Base-by-base conservation (phyloP, 2,329 filamentous ascomycete species). In the Trichoderma hamatum region DNA sequence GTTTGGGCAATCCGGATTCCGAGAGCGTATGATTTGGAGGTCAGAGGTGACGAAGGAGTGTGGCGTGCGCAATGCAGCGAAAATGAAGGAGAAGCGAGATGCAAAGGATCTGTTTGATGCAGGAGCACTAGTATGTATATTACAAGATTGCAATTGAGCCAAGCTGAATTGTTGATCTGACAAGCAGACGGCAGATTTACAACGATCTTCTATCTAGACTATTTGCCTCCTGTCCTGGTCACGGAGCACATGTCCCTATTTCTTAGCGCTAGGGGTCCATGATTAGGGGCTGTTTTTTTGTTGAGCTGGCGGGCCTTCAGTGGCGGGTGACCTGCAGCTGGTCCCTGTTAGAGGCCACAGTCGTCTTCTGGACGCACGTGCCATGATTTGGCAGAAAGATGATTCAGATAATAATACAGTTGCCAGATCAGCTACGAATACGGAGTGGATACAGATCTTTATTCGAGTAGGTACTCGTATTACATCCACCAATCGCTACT, bases 221-320 rank as follows among this genome's bases (percentile, higher is more conserved):
- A 43, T 43, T 49, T 49, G n/a, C 46, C 46, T 49, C 46, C 46
- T 24, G 46, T 49, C 46, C 19, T n/a, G 58, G 36, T 34, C 59
- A 63, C 32, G 60, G 60, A 63, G n/a, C 46, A 52, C 60, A 62
- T 62, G 60, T 56, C 49, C 32, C 32, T 30, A 43, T 24, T 55
- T n/a, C 24, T 24, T 43, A 26, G 62, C 24, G 39, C 13, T 43
- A 58, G 54, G 64, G 63, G 39, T 24, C 39, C 54, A 13, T 46
- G 28, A 51, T 59, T 67, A 67, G 64, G 64, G 61, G 64, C 54
- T 55, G 49, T 43, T 67, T 58, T 64, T 67, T 59, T 54, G 59
- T 67, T 54, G 59, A 54, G 54, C 36, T 30, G 58, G 64, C 28
- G 51, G 61, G 64, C 39, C 39, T 43, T 43, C 3, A 43, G 39